These are phyloP conservation scores for Tetratostichococcus sp. DNA, from an alignment of 139 green algal species.

Conservation along the genomic window DNA sequence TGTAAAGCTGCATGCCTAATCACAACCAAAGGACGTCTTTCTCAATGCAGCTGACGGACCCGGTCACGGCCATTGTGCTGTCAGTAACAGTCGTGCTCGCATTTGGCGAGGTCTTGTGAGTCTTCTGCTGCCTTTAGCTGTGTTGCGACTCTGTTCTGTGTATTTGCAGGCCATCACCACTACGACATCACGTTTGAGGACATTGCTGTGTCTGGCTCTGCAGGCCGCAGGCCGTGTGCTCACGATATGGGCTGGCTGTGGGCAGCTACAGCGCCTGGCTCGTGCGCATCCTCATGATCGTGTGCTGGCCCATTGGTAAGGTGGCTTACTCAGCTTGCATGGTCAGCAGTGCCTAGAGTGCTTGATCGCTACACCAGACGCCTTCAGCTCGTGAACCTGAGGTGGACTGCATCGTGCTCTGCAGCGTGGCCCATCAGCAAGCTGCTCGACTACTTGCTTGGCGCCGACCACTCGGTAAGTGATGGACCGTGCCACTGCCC, in stretches of 20 bases:
- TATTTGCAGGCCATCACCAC: background rate
- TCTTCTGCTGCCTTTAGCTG: background rate
- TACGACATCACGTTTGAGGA: no score
- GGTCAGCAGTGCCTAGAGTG: background rate
- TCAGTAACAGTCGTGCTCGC: slow-evolving; percentile 57
- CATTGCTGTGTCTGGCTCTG: no score
- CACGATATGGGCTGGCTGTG: slow-evolving; percentile 75
- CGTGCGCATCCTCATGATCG: slow-evolving; percentile 70
- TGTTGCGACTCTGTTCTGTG: no score
- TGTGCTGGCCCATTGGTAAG: slow-evolving; percentile 37
- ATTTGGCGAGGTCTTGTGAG: slow-evolving; percentile 50
- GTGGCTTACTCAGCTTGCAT: slow-evolving; percentile 1
- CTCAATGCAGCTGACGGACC: slow-evolving; percentile 48
- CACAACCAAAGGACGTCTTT: no score
- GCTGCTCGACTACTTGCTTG: slow-evolving; percentile 80
- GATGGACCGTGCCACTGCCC: background rate
- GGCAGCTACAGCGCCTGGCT: slow-evolving; percentile 75
- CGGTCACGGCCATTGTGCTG: slow-evolving; percentile 45
- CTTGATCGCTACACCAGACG: background rate
- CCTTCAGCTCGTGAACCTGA: no score
- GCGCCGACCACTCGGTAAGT: slow-evolving; percentile 51
- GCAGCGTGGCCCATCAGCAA: slow-evolving; percentile 74
- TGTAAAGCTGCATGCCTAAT: no score
- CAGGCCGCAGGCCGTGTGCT: slow-evolving; percentile 66
- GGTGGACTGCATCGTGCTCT: no score